phyloP scores from a whole-genome alignment of 176 grass and related monocot species.

The Cenchrus purpureus region DNA sequence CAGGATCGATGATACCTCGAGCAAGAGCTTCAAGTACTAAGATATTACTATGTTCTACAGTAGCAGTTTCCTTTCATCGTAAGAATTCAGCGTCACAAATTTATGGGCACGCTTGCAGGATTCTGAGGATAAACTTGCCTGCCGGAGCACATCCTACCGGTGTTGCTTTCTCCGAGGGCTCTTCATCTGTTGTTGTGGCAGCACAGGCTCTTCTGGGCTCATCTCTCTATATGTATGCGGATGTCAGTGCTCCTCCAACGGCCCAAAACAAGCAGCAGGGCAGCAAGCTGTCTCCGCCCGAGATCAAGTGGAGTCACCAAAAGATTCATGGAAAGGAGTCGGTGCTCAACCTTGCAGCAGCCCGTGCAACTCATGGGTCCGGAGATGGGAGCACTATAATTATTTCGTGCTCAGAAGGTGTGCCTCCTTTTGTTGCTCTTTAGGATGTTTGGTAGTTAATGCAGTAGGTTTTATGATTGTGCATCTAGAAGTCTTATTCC shows the following conservation, averaged over 20 bases:
- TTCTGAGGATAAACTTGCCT: slow-evolving; percentile 86
- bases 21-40: slow-evolving; percentile 93
- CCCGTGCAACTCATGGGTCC: slow-evolving; percentile 71
- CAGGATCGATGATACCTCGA: slow-evolving; percentile 85
- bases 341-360: slow-evolving; percentile 75
- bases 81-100: background rate
- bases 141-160: slow-evolving; percentile 87
- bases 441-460: background rate
- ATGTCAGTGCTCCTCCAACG: slow-evolving; percentile 72
- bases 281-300: slow-evolving; percentile 72
- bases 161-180: slow-evolving; percentile 76
- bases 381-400: slow-evolving; percentile 92
- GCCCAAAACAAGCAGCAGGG: slow-evolving; percentile 64
- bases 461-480: background rate
- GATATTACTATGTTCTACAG: background rate
- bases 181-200: slow-evolving; percentile 81
- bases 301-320: slow-evolving; percentile 90
- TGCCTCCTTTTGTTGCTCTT: background rate
- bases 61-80: background rate
- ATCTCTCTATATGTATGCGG: slow-evolving; percentile 84
- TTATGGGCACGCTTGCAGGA: slow-evolving; percentile 48
- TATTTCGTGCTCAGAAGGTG: slow-evolving; percentile 93
- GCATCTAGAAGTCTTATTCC: background rate
- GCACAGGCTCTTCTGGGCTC: slow-evolving; percentile 77
- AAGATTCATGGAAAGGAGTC: slow-evolving; percentile 87